phyloP scores from a whole-genome alignment of 1,139 yeast genomes.

The Hanseniaspora uvarum region DNA sequence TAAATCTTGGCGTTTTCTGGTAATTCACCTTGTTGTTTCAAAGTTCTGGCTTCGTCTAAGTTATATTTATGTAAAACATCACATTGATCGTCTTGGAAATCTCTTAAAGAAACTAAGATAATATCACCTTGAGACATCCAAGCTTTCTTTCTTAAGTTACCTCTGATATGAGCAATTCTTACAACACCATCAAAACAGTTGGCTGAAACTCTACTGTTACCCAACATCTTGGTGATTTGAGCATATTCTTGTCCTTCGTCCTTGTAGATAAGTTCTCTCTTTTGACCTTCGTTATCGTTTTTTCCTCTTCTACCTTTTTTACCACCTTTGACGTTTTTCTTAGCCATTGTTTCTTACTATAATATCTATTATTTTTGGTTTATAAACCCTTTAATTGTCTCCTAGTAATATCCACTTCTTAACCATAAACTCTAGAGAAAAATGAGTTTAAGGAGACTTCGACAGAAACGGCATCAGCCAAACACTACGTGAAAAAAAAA shows the following conservation, averaged over 20 bases:
- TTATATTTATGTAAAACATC: slow-evolving; percentile 95
- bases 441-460: not conserved
- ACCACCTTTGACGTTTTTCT: slow-evolving; percentile 37
- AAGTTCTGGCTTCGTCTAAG: slow-evolving; percentile 95
- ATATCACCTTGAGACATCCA: slow-evolving; percentile 99
- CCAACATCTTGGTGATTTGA: slow-evolving; percentile 95
- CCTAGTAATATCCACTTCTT: not conserved
- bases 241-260: slow-evolving; percentile 99
- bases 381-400: not conserved
- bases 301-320: slow-evolving; percentile 96
- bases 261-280: slow-evolving; percentile 82
- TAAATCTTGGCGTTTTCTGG: slow-evolving; percentile 95
- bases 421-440: too few relatives aligned
- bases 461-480: not conserved
- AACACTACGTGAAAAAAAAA: not conserved
- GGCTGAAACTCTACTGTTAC: slow-evolving; percentile 95
- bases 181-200: slow-evolving; percentile 86
- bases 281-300: slow-evolving; percentile 83
- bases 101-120: slow-evolving; percentile 88
- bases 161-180: slow-evolving; percentile 96
- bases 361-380: not conserved
- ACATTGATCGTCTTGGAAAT: slow-evolving; percentile 96
- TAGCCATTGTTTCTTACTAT: slow-evolving; percentile 28
- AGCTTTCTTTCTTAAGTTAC: slow-evolving; percentile 97
- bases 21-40: slow-evolving; percentile 91